phyloP scores from a whole-genome alignment of 2,329 filamentous ascomycete species.

The Ambrosiella beaveri region DNA sequence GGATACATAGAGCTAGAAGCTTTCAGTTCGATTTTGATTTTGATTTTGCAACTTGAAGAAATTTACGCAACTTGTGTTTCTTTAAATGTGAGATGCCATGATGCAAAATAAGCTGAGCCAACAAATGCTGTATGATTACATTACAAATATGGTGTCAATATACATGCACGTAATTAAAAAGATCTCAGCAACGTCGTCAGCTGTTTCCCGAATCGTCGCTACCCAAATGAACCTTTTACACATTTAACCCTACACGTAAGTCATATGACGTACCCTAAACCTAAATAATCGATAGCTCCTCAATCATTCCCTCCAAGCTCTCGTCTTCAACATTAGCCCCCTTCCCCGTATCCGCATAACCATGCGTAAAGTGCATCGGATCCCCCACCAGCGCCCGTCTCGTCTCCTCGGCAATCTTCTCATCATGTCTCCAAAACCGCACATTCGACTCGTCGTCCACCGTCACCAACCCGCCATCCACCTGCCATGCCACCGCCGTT shows the following conservation, averaged over 20 bases:
- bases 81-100: too few species aligned
- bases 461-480: constrained; percentile 7
- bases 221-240: not conserved
- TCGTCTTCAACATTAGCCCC: not conserved
- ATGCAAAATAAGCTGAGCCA: too few species aligned
- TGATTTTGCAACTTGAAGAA: too few species aligned
- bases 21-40: too few species aligned
- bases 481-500: constrained; percentile 6
- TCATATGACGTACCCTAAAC: not conserved
- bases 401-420: not conserved
- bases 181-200: not conserved
- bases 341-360: not conserved
- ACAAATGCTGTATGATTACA: not conserved
- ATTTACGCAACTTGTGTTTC: too few species aligned
- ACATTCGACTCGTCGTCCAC: constrained; percentile 7
- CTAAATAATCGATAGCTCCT: not conserved
- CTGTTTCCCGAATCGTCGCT: not conserved
- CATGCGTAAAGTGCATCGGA: constrained; percentile 2
- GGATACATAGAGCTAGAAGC: too few species aligned
- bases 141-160: not conserved
- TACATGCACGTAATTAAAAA: not conserved
- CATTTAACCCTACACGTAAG: not conserved
- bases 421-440: constrained; percentile 6
- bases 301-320: not conserved
- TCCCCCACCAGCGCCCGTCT: not conserved